Conservation (phyloP, 148 eudicot genomes). For the Vaccinium macrocarpon region DNA sequence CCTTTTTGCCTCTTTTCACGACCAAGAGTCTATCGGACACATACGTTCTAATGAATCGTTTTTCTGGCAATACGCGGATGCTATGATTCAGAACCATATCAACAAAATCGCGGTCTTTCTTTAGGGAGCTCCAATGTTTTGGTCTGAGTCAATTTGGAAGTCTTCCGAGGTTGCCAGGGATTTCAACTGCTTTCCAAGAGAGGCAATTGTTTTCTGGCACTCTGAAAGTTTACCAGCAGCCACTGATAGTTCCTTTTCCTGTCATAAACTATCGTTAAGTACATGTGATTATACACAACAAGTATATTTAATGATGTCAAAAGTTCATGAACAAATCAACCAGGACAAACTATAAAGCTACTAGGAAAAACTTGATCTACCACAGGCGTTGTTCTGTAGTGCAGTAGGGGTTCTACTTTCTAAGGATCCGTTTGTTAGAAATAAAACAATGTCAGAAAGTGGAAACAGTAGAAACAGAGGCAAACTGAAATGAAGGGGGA, state of each 20-base stretch:
- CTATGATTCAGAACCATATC: not conserved
- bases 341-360: not conserved
- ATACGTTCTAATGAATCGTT: not conserved
- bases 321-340: not conserved
- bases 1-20: too few relatives aligned
- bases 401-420: not conserved
- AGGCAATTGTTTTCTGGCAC: conserved; percentile 85
- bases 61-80: not conserved
- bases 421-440: not conserved
- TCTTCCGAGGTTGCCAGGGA: conserved; percentile 71
- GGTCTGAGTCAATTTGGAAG: conserved; percentile 48
- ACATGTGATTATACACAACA: not conserved
- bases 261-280: conserved; percentile 12
- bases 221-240: conserved; percentile 69
- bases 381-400: not conserved
- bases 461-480: not conserved
- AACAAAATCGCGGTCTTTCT: not conserved
- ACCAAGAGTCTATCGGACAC: not conserved
- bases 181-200: conserved; percentile 67
- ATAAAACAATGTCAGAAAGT: not conserved
- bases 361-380: not conserved
- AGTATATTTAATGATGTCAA: not conserved
- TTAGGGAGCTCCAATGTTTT: not conserved
- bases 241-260: conserved; percentile 72
- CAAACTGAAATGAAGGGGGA: not conserved